A percentile compares a stretch with the other conserved stretches of the same genome.
These are phyloP conservation scores for Penstemon davidsonii DNA, from an alignment of 257 asterid species.

Conservation along the genomic window DNA sequence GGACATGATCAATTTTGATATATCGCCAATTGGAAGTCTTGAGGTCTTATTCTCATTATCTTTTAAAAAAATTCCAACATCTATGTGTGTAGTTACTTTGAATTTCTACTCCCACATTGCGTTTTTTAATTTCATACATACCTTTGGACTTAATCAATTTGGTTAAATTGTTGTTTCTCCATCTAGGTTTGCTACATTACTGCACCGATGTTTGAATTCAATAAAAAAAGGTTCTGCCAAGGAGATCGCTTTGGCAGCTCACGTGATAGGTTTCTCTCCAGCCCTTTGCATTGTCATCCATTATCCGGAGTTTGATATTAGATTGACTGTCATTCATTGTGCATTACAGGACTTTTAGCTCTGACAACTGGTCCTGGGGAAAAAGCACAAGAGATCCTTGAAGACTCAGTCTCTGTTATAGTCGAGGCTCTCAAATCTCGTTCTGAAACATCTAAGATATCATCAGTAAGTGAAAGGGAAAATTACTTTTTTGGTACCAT, in stretches of 20 bases:
- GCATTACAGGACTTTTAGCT: slow-evolving; percentile 70
- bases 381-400: slow-evolving; percentile 84
- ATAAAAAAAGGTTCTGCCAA: slow-evolving; percentile 84
- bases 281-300: not conserved
- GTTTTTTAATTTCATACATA: not conserved
- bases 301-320: not conserved
- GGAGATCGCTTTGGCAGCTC: slow-evolving; percentile 89
- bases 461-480: slow-evolving; percentile 47
- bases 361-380: slow-evolving; percentile 87
- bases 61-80: not conserved
- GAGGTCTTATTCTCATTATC: not conserved
- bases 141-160: not conserved
- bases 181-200: slow-evolving; percentile 77
- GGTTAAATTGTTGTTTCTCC: slow-evolving; percentile 15
- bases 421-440: slow-evolving; percentile 79
- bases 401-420: slow-evolving; percentile 77
- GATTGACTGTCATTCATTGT: slow-evolving; percentile 3
- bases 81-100: not conserved
- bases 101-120: not conserved
- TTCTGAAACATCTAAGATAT: slow-evolving; percentile 60
- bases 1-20: not conserved
- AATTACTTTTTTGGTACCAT: no score
- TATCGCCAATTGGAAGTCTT: not conserved
- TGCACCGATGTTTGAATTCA: slow-evolving; percentile 78
- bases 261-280: slow-evolving; percentile 61